These are phyloP conservation scores for Apiospora arundinis DNA, from an alignment of 2,329 filamentous ascomycete genomes.

Conservation along the genomic window DNA sequence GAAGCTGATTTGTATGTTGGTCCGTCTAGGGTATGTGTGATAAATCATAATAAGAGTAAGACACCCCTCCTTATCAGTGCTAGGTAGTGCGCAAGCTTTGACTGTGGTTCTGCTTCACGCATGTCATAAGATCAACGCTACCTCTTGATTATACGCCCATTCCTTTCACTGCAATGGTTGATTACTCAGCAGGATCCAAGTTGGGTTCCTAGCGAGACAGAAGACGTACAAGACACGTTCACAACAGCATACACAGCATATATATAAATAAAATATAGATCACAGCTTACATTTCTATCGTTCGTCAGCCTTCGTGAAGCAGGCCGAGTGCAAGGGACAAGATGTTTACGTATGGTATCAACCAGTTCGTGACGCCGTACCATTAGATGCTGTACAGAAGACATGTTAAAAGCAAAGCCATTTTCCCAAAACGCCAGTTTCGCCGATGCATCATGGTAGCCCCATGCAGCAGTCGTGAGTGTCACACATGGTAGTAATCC, in stretches of 20 bases:
- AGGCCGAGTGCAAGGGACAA: slow-evolving; percentile 6
- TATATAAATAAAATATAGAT: slow-evolving; percentile 9
- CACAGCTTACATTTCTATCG: slow-evolving; percentile 13
- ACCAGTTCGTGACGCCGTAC: slow-evolving; percentile 21
- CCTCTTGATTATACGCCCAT: neutral
- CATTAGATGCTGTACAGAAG: slow-evolving; percentile 24
- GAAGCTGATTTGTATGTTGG: neutral
- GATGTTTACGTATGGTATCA: slow-evolving; percentile 23
- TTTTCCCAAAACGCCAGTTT: slow-evolving; percentile 27
- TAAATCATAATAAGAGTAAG: neutral
- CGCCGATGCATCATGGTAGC: slow-evolving; percentile 27
- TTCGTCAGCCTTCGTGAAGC: neutral
- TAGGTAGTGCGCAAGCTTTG: neutral
- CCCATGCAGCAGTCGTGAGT: slow-evolving; percentile 34
- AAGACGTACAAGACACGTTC: neutral
- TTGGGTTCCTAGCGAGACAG: neutral
- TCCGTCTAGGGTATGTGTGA: neutral
- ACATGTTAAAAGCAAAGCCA: slow-evolving; percentile 25
- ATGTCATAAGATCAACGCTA: neutral
- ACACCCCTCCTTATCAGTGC: neutral
- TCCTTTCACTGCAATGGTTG: neutral
- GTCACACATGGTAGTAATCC: slow-evolving; percentile 34
- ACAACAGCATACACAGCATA: neutral
- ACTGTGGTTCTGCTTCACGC: neutral
- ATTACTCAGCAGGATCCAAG: no score